Conservation (phyloP, 805 yeast genomes). For the Nakazawaea ernobii region DNA sequence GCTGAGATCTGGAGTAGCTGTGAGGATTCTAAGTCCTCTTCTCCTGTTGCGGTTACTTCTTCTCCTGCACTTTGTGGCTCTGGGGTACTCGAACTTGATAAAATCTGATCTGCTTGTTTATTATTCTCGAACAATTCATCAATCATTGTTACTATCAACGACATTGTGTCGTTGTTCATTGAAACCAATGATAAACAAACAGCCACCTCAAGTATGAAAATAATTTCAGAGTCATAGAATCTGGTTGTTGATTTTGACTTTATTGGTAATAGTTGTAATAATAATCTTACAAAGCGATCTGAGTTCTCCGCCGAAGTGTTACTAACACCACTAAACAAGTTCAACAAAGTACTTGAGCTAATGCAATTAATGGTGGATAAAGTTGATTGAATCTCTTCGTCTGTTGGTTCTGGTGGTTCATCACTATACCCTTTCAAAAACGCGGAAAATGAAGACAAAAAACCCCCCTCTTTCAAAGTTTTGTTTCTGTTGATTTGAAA, state of each 20-base stretch:
- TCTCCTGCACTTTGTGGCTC: neutral
- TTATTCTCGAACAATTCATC: conserved; percentile 14
- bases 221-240: conserved; percentile 20
- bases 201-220: conserved; percentile 25
- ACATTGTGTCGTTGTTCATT: conserved; percentile 19
- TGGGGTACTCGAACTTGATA: conserved; percentile 2
- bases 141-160: conserved; percentile 16
- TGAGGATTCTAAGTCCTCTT: neutral
- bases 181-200: conserved; percentile 26
- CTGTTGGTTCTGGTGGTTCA: conserved; percentile 87
- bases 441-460: conserved; percentile 88
- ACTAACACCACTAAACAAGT: conserved; percentile 48
- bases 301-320: conserved; percentile 29
- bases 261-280: conserved; percentile 29
- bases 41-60: neutral
- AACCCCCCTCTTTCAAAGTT: conserved; percentile 65
- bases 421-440: conserved; percentile 84
- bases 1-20: neutral
- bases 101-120: neutral
- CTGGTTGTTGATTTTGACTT: conserved; percentile 15
- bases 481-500: conserved; percentile 57
- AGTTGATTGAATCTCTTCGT: conserved; percentile 86
- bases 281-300: conserved; percentile 25
- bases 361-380: conserved; percentile 79
- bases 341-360: conserved; percentile 56